Evolutionary conservation across 2,329 filamentous ascomycete species (phyloP).

Genomic region (Intubia oerlemansii): DNA sequence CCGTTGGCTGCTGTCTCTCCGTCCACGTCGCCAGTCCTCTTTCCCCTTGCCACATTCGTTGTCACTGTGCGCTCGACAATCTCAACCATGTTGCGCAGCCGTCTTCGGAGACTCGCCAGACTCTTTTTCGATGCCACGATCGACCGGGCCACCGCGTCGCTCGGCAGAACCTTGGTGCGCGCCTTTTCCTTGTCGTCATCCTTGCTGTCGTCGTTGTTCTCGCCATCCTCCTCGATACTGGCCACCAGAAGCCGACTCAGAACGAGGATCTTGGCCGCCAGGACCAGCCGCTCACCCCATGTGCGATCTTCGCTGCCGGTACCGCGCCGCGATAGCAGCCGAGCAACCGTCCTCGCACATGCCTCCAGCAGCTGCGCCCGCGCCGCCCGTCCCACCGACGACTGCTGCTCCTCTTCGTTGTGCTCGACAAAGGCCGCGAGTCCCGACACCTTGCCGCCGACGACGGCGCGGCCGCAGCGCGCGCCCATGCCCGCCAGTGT

Average conservation of each 20-base stretch:
- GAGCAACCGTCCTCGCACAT: conserved; percentile 26
- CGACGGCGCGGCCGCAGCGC: conserved; percentile 50
- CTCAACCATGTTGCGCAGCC: conserved; percentile 45
- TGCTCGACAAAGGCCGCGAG: conserved; percentile 24
- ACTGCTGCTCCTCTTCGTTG: conserved; percentile 8
- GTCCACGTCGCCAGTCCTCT: neutral
- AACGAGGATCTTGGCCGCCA: conserved; percentile 52
- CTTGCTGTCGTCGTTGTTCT: too few species aligned
- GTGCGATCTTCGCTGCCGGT: conserved; percentile 5
- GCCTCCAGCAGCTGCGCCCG: conserved; percentile 27
- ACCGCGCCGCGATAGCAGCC: conserved; percentile 17
- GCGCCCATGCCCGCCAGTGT: conserved; percentile 52
- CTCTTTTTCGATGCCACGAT: conserved; percentile 43
- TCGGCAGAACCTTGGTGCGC: too few species aligned
- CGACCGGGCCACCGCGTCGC: conserved; percentile 8
- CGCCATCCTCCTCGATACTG: conserved; percentile 31
- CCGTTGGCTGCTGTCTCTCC: neutral
- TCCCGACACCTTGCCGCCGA: conserved; percentile 43
- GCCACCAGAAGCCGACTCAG: conserved; percentile 57
- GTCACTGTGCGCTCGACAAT: conserved; percentile 15
- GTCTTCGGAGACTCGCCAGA: conserved; percentile 37
- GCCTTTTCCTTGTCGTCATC: neutral
- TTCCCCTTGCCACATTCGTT: neutral
- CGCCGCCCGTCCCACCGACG: conserved; percentile 15
- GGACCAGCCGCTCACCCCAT: conserved; percentile 28